Base-by-base conservation (phyloP, 441 rosid species). In the Croton laevigatus region DNA sequence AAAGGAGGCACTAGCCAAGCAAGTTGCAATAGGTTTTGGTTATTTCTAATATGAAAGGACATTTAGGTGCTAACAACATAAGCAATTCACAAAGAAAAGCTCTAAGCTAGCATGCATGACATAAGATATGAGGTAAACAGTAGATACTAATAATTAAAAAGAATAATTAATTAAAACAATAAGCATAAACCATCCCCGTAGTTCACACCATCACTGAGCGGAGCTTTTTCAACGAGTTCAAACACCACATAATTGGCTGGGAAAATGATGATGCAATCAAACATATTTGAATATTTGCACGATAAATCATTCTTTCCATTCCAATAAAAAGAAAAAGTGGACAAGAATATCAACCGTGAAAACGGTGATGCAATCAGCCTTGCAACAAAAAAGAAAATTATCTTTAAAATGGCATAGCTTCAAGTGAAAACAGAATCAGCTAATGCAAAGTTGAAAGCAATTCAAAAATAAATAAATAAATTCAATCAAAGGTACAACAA, bases 1-100 rank as follows among this genome's bases (percentile, higher is more conserved):
- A 63, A 64, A 20, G 36, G 75, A 62, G 79, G 82, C 81, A 81
- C 83, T 73, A 62, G 63, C 42, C 62, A 54, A 62, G 71, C 46
- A 71, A 55, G 55, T 64, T 44, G 64, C 19, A 4, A 62, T 12
- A n/a, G 20, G 20, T 0, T 64, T 46, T 54, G 19, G n/a, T 16
- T 6, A n/a, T 23, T 69, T 59, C 72, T 27, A 45, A n/a, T n/a
- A 12, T 59, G 64, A 59, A 32, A 27, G 9, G 65, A 66, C 59
- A 66, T 52, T 52, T 37, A 9, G 70, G 60, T 66, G 46, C 60
- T 69, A 37, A 59, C 57, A 45, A 32, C 32, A 58, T 1, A 53
- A 53, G 57, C 55, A 69, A 63, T 40, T 10, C 55, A 69, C 57
- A 51, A 51, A 9, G 10, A 40, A 49, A 23, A 66, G 58, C 44